Conservation (phyloP, 2,329 filamentous ascomycete genomes). For the Biscogniauxia mediterranea region DNA sequence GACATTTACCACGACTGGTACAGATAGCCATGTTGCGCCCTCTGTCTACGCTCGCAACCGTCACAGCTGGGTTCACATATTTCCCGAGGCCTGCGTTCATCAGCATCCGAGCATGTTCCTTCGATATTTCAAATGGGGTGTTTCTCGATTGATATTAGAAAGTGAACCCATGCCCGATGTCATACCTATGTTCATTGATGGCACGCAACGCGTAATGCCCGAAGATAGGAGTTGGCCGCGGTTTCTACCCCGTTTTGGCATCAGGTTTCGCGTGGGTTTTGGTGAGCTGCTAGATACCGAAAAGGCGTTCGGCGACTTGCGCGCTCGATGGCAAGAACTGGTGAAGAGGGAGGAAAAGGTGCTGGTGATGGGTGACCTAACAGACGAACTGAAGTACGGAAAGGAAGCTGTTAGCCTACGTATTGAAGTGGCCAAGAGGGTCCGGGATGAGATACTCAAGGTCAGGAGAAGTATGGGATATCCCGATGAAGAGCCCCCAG, state of each 20-base stretch:
- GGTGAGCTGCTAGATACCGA: slow-evolving; percentile 76
- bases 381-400: slow-evolving; percentile 66
- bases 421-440: slow-evolving; percentile 74
- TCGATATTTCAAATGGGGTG: slow-evolving; percentile 98
- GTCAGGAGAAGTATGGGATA: slow-evolving; percentile 70
- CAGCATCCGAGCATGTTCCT: slow-evolving; percentile 76
- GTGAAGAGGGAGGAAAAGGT: slow-evolving; percentile 38
- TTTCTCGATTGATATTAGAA: slow-evolving; percentile 88
- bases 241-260: slow-evolving; percentile 73
- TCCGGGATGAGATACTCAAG: slow-evolving; percentile 78
- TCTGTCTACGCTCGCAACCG: slow-evolving; percentile 68
- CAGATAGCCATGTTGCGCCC: slow-evolving; percentile 67
- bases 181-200: slow-evolving; percentile 92
- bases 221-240: slow-evolving; percentile 77
- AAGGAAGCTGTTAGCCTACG: slow-evolving; percentile 75
- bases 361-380: slow-evolving; percentile 56
- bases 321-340: slow-evolving; percentile 71
- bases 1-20: slow-evolving; percentile 64
- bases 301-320: slow-evolving; percentile 72
- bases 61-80: slow-evolving; percentile 88
- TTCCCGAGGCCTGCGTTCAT: slow-evolving; percentile 92
- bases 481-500: slow-evolving; percentile 65
- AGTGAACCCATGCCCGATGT: slow-evolving; percentile 83
- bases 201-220: slow-evolving; percentile 83
- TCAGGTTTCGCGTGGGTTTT: slow-evolving; percentile 71